Percentiles rank a stretch among this genome's conserved stretches.
Evolutionary conservation across 805 yeast species (phyloP).

Genomic region (Nakazawaea wickerhamii): DNA sequence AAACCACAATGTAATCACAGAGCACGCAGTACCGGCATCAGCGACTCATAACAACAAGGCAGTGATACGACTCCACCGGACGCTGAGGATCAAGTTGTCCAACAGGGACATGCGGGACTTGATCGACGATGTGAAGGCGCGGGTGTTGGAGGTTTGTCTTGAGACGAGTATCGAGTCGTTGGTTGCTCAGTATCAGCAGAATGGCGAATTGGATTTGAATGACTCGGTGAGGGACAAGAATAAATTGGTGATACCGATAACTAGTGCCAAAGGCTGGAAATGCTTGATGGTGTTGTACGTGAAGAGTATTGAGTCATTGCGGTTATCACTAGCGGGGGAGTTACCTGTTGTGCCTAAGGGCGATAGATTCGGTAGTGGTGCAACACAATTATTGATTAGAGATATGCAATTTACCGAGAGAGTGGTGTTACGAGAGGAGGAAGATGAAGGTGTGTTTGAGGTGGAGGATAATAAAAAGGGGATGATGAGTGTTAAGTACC

Average conservation of each 20-base stretch:
- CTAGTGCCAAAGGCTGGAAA: constrained; percentile 13
- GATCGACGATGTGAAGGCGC: constrained; percentile 4
- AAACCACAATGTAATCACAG: constrained; percentile 6
- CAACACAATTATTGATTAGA: constrained; percentile 8
- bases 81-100: constrained; percentile 8
- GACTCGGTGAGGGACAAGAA: constrained; percentile 6
- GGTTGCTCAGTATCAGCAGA: not conserved
- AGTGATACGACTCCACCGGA: constrained; percentile 8
- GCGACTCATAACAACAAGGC: constrained; percentile 7
- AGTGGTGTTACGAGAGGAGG: constrained; percentile 1
- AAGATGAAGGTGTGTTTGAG: not conserved
- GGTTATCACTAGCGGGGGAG: not conserved
- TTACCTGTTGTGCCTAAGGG: not conserved
- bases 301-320: constrained; percentile 3
- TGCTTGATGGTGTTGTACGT: not conserved
- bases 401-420: not conserved
- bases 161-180: constrained; percentile 9
- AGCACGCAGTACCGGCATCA: constrained; percentile 9
- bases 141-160: constrained; percentile 5
- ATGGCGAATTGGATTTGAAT: constrained; percentile 8
- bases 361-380: constrained; percentile 7
- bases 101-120: constrained; percentile 10
- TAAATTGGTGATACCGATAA: constrained; percentile 3
- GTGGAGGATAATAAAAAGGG: constrained; percentile 6
- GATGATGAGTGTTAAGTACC: not conserved